phyloP scores from a whole-genome alignment of 164 flowering plant species.

The Stephania cephalantha region DNA sequence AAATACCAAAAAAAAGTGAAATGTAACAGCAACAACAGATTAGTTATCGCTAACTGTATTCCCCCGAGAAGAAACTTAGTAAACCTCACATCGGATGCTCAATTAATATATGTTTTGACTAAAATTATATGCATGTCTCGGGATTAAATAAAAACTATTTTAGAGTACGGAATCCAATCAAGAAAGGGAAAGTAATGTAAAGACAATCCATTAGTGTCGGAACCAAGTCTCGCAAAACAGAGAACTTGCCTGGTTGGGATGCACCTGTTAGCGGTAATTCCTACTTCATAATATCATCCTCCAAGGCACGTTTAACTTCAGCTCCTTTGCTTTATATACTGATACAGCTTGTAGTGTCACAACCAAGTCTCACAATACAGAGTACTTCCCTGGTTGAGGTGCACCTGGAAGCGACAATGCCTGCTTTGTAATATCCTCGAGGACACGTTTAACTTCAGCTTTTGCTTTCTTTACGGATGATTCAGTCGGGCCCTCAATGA shows the following conservation, averaged over 20 bases:
- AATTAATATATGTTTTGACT: no score
- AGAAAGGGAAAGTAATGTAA: neutral
- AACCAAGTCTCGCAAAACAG: conserved; percentile 42
- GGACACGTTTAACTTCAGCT: conserved; percentile 71
- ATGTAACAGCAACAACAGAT: neutral
- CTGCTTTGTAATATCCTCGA: conserved; percentile 78
- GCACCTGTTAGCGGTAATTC: conserved; percentile 68
- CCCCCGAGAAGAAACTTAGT: neutral
- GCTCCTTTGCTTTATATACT: conserved; percentile 76
- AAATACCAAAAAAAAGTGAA: neutral
- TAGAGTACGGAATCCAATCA: neutral
- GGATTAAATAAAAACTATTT: neutral
- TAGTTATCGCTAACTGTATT: neutral
- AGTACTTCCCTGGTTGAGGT: conserved; percentile 78
- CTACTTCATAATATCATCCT: conserved; percentile 63
- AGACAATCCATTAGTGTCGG: neutral
- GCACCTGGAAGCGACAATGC: conserved; percentile 70
- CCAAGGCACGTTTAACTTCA: conserved; percentile 77
- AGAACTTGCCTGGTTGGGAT: conserved; percentile 77
- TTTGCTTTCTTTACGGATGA: conserved; percentile 85
- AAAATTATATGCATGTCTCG: neutral
- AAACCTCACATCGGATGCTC: neutral
- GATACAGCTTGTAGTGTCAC: conserved; percentile 21
- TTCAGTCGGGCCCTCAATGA: conserved; percentile 89
- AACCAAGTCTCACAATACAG: conserved; percentile 43